Evolutionary conservation across 2,329 filamentous ascomycete genomes (phyloP).

Genomic region (Nothopassalora personata): DNA sequence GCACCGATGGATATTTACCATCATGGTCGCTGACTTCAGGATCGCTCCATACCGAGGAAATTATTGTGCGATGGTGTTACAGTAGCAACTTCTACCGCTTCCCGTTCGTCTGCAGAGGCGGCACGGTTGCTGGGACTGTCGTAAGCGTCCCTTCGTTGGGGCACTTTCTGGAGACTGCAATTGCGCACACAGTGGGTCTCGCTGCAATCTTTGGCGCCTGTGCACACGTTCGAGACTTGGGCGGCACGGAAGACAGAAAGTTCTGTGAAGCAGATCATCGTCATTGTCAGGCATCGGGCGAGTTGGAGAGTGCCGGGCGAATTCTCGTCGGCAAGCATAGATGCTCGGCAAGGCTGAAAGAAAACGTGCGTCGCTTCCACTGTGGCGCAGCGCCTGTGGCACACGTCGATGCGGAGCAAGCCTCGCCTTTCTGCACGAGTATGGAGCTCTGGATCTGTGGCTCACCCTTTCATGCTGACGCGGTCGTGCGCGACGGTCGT

Average conservation of each 20-base stretch:
- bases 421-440: not conserved
- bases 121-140: not conserved
- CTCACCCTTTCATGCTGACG: slow-evolving; percentile 15
- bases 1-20: not conserved
- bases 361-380: not conserved
- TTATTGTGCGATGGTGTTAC: not conserved
- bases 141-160: not conserved
- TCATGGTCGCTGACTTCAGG: not conserved
- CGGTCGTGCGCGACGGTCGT: slow-evolving; percentile 17
- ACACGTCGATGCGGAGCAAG: not conserved
- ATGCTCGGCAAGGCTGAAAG: not conserved
- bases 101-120: not conserved
- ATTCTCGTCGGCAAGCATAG: not conserved
- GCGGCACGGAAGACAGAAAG: not conserved
- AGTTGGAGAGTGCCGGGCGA: not conserved
- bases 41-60: not conserved
- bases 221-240: not conserved
- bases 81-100: not conserved
- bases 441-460: not conserved
- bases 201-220: slow-evolving; percentile 1
- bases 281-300: not conserved
- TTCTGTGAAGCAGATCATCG: not conserved
- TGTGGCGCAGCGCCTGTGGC: slow-evolving; percentile 9
- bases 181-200: not conserved
- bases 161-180: not conserved